Evolutionary conservation across 352 stramenopile species (phyloP).

Genomic region (Peronospora belbahrii): DNA sequence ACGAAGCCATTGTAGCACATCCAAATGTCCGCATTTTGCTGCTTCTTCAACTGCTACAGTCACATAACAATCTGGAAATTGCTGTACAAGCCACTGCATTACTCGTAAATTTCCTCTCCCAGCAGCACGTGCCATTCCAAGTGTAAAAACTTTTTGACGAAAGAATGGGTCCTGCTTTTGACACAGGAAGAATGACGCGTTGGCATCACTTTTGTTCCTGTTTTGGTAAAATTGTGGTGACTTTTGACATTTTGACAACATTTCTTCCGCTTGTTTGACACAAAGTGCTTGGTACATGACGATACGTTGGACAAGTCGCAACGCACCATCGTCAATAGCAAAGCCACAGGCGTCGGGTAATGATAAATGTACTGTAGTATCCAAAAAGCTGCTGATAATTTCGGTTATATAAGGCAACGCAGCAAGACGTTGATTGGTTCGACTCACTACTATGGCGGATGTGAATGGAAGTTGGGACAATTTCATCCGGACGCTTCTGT

Average conservation of each 20-base stretch:
- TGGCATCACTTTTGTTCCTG: neutral
- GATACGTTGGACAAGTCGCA: constrained; percentile 24
- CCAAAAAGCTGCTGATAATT: constrained; percentile 27
- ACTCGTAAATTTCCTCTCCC: constrained; percentile 26
- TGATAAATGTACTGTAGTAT: constrained; percentile 21
- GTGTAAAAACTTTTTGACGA: constrained; percentile 24
- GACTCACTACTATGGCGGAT: constrained; percentile 12
- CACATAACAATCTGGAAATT: constrained; percentile 27
- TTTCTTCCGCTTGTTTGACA: neutral
- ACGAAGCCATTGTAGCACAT: constrained; percentile 31
- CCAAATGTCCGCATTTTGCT: constrained; percentile 24
- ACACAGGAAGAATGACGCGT: neutral
- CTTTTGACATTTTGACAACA: constrained; percentile 1
- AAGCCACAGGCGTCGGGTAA: constrained; percentile 23
- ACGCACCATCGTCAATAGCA: constrained; percentile 2
- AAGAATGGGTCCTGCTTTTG: constrained; percentile 16
- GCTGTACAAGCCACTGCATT: constrained; percentile 21
- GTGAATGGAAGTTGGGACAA: constrained; percentile 6
- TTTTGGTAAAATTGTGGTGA: neutral
- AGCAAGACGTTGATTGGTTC: constrained; percentile 13
- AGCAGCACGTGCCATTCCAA: constrained; percentile 19
- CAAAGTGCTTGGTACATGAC: constrained; percentile 1
- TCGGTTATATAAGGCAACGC: constrained; percentile 23
- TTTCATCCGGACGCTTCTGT: constrained; percentile 1
- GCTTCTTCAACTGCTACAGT: constrained; percentile 27